Evolutionary conservation across 371 early-diverging fungal genomes (phyloP).

Genomic region (Nosema granulosis): DNA sequence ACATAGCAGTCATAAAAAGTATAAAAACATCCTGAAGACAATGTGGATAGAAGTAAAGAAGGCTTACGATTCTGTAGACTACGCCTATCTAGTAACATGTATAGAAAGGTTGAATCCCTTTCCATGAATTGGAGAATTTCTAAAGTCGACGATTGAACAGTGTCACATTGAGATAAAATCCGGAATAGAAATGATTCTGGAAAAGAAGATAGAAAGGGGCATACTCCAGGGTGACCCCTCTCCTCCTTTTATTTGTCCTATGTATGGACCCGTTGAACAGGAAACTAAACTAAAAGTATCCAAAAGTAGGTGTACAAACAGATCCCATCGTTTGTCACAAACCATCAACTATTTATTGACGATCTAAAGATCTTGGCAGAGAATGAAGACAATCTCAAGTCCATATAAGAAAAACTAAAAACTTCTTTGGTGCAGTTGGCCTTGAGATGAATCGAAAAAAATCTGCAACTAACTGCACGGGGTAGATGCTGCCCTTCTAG

Average conservation of each 20-base stretch:
- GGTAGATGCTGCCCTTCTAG: background rate
- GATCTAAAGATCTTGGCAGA: background rate
- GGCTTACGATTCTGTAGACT: constrained; percentile 12
- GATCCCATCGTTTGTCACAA: background rate
- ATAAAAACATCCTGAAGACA: background rate
- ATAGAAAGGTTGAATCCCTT: background rate
- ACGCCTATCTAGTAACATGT: constrained; percentile 6
- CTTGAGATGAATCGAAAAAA: background rate
- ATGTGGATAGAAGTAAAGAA: background rate
- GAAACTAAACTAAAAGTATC: background rate
- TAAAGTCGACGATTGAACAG: background rate
- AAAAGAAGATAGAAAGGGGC: constrained; percentile 12
- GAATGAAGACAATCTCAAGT: background rate
- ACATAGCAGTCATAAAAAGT: background rate
- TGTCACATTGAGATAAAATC: background rate
- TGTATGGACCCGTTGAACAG: background rate
- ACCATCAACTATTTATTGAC: background rate
- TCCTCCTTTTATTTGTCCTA: background rate
- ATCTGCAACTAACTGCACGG: background rate
- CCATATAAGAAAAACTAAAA: background rate
- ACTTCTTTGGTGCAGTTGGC: background rate
- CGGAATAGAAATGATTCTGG: background rate
- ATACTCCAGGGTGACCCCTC: constrained; percentile 20
- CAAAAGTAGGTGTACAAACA: background rate
- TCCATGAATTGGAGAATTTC: background rate